Base-by-base conservation (phyloP, 306 rosid genomes). In the Elaeagnus macrophylla region DNA sequence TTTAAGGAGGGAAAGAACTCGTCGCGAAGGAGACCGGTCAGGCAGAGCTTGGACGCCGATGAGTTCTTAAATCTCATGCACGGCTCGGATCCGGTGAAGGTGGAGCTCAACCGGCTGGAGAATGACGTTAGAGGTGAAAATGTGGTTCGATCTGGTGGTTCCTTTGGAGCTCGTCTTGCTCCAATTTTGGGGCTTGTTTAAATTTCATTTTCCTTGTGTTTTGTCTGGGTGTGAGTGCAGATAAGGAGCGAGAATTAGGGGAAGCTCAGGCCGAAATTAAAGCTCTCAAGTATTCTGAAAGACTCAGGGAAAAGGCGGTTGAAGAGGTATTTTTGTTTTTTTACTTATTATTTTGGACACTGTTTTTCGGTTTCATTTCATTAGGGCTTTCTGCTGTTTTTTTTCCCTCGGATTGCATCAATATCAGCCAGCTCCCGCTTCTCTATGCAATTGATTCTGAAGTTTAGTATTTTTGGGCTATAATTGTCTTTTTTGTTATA, bases 1-100 rank as follows among this genome's bases (percentile, higher is more conserved):
- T 84, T 87, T 59, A 91, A 79, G 81, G 99, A 91, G 54, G 99
- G 96, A 76, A 91, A 61, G 75, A 70, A 72, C 67, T 84, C 94
- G 41, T 84, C 90, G 12, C 62, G 96, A 74, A 82, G 99, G 73
- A 67, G 77, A 41, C 74, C 85, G 60, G 56, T 72, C 69, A 69
- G 95, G 88, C 96, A 83, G 69, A 93, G 99, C 54, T 53, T 93
- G 63, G 99, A 93, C 41, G 95, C 95, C 38, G 99, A 93, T 25
- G 99, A 93, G 84, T 79, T 93, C 72, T 57, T 93, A 47, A 93
- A 88, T 75, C 60, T 93, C 48, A 50, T 93, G 61, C 96, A 84
- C 79, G 99, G 99, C 54, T 93, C 99, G 90, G 96, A 93, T 93
- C 99, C 99, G 85, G 99, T 93, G 60, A 93, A 88, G 75, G 80